Base-by-base conservation (phyloP, 108 stramenopile species). In the Cyclotella cryptica region DNA sequence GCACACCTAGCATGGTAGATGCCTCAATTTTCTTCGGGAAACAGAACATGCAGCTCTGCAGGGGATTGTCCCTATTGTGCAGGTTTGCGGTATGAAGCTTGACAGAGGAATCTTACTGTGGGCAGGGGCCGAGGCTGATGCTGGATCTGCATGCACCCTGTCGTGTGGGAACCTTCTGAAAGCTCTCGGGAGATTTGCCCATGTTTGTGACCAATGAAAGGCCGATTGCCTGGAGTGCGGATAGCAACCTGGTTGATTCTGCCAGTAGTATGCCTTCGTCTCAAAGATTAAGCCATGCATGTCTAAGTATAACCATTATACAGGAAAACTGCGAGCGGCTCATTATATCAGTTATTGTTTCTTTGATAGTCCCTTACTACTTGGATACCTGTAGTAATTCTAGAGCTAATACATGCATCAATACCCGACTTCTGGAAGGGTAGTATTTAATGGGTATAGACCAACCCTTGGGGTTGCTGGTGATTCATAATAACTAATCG, bases 251-350 rank as follows among this genome's bases (percentile, higher is more conserved):
- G 98, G 97, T 98, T 98, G 98, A 98, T 98, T 96, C 98, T 98
- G 98, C 97, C 98, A 98, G 97, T 98, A 97, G 97, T 98, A 98
- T 98, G 97, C 94, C 96, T 96, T 98, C 94, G 98, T 97, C 96
- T 98, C 96, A 97, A 98, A 98, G 98, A 98, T 97, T 98, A 98
- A 98, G 98, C 97, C 98, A 98, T 98, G 98, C 98, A 97, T 97
- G 98, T 98, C 93, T 97, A 96, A 97, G 98, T 98, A 97, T 95
- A 97, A 92, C 86, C 87, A 57, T 87, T 86, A 84, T 89, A 92
- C 91, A 85, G 88, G 87, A 87, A 93, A 90, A 93, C 35, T 93
- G 92, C 90, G 92, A 90, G 91, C 87, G 88, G 91, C 98, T 98
- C 98, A 98, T 98, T 98, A 98, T 96, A 98, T 97, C 98, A 98